Percentiles rank a stretch among this genome's conserved stretches.
These are phyloP conservation scores for Phytophthora boehmeriae DNA, from an alignment of 352 stramenopile species.

Conservation along the genomic window DNA sequence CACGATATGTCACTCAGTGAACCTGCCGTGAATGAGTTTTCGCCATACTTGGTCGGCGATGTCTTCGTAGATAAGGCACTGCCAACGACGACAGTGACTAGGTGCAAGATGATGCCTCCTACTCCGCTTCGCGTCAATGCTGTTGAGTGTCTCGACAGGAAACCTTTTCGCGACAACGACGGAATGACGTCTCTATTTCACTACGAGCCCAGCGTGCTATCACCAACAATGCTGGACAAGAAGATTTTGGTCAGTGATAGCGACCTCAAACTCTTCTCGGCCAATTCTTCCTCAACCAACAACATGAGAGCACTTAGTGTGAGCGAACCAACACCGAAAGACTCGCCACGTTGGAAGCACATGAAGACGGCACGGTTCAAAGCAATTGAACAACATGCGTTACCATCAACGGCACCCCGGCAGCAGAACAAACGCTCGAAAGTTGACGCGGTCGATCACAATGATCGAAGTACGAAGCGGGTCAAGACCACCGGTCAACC, in stretches of 20 bases:
- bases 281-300: slow-evolving; percentile 8
- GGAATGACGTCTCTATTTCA: slow-evolving; percentile 9
- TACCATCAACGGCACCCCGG: slow-evolving; percentile 1
- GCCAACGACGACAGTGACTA: background rate
- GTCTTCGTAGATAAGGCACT: slow-evolving; percentile 14
- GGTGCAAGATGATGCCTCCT: background rate
- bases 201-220: slow-evolving; percentile 27
- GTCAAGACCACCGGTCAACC: slow-evolving; percentile 14
- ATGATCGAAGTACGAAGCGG: slow-evolving; percentile 11
- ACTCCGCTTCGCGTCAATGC: slow-evolving; percentile 21
- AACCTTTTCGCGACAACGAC: background rate
- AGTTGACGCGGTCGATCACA: slow-evolving; percentile 5
- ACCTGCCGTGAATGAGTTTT: slow-evolving; percentile 13
- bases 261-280: slow-evolving; percentile 43
- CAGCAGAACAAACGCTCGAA: slow-evolving; percentile 18
- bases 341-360: slow-evolving; percentile 10
- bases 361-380: slow-evolving; percentile 10
- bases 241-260: slow-evolving; percentile 57
- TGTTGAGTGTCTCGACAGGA: background rate
- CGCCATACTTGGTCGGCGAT: slow-evolving; percentile 20
- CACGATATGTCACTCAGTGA: slow-evolving; percentile 24
- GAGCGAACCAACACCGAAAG: slow-evolving; percentile 5
- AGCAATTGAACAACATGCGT: background rate
- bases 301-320: slow-evolving; percentile 23
- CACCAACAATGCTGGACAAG: slow-evolving; percentile 44